A percentile compares a stretch with the other conserved stretches of the same genome.
Evolutionary conservation across 805 yeast species (phyloP).

Genomic region (Pichia nakasei): DNA sequence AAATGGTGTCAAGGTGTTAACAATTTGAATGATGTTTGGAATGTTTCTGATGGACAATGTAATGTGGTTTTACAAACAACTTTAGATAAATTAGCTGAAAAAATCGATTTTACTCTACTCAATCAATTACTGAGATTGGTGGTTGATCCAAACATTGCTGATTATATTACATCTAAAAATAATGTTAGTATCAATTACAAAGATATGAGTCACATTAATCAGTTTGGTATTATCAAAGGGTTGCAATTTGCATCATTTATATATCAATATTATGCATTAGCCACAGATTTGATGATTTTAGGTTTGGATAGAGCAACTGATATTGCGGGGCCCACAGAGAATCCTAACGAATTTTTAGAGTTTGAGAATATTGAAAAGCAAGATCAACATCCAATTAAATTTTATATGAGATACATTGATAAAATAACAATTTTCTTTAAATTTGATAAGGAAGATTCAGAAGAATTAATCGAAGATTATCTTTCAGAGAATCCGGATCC

Average conservation of each 20-base stretch:
- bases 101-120: conserved; percentile 78
- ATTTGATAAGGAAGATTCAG: conserved; percentile 64
- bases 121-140: conserved; percentile 74
- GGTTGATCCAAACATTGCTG: conserved; percentile 87
- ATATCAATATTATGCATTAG: conserved; percentile 82
- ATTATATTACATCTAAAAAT: conserved; percentile 86
- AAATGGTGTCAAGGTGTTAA: conserved; percentile 93
- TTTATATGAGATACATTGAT: conserved; percentile 79
- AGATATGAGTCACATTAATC: conserved; percentile 92
- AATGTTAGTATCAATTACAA: conserved; percentile 76
- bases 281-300: conserved; percentile 68
- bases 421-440: conserved; percentile 72
- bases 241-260: conserved; percentile 85
- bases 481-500: conserved; percentile 87
- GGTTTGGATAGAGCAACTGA: conserved; percentile 86
- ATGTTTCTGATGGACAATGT: conserved; percentile 60
- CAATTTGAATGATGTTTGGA: conserved; percentile 74
- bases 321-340: conserved; percentile 66
- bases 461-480: conserved; percentile 65
- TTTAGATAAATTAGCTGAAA: conserved; percentile 65
- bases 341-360: conserved; percentile 73
- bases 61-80: conserved; percentile 79
- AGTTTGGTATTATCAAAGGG: conserved; percentile 81
- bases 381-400: conserved; percentile 61
- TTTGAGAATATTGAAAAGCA: conserved; percentile 54